Evolutionary conservation across 1,139 yeast species (phyloP).

Genomic region (Nakaseomyces sp.): DNA sequence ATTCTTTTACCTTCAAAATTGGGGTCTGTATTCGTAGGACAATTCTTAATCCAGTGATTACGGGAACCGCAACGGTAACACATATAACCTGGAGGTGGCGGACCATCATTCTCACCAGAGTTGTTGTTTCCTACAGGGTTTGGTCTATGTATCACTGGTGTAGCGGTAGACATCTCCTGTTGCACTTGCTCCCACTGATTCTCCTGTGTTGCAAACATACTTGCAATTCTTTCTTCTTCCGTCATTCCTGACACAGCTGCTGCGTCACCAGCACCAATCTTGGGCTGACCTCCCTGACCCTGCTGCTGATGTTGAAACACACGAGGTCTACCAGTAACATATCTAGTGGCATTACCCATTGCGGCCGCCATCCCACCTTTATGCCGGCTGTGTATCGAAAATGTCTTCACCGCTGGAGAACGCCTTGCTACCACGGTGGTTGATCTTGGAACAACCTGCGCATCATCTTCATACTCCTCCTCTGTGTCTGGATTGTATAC

Average conservation of each 20-base stretch:
- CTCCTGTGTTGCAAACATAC: conserved; percentile 88
- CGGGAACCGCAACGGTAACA: conserved; percentile 95
- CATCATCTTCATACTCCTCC: conserved; percentile 80
- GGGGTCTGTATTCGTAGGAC: conserved; percentile 91
- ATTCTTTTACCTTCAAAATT: conserved; percentile 88
- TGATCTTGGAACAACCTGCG: conserved; percentile 75
- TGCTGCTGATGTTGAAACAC: conserved; percentile 34
- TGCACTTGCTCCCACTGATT: conserved; percentile 94
- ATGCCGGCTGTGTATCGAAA: conserved; percentile 13
- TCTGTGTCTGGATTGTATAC: conserved; percentile 72
- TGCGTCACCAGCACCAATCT: conserved; percentile 14
- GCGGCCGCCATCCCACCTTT: conserved; percentile 49
- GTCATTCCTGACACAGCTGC: conserved; percentile 34
- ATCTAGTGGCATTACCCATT: conserved; percentile 69
- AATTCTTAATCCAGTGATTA: conserved; percentile 93
- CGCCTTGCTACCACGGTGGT: conserved; percentile 75
- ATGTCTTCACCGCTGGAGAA: conserved; percentile 53
- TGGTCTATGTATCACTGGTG: conserved; percentile 49
- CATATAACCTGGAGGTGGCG: conserved; percentile 92
- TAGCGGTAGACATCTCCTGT: conserved; percentile 74
- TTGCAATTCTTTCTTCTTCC: conserved; percentile 81
- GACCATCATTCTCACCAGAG: conserved; percentile 29
- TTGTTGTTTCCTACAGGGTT: conserved; percentile 11
- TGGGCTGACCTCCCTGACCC: conserved; percentile 7
- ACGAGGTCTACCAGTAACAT: conserved; percentile 78